phyloP scores from a whole-genome alignment of 352 stramenopile species.

The Pythium dissotocum region DNA sequence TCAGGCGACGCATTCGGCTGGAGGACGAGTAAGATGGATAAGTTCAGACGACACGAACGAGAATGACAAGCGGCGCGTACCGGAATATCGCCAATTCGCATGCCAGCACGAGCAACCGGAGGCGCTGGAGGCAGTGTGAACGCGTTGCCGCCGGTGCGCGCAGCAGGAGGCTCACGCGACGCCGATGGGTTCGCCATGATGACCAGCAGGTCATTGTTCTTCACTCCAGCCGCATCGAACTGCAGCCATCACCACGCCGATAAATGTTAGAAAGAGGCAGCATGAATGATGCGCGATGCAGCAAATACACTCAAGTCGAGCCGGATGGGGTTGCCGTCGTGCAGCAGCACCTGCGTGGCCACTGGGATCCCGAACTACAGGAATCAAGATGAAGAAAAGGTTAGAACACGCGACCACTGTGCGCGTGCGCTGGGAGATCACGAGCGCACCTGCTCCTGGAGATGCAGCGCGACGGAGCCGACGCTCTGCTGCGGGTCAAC shows the following conservation, averaged over 20 bases:
- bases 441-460: slow-evolving; percentile 55
- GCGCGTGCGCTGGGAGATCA: background rate
- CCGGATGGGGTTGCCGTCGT: slow-evolving; percentile 57
- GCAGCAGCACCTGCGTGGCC: slow-evolving; percentile 55
- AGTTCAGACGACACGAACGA: background rate
- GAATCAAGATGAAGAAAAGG: background rate
- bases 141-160: slow-evolving; percentile 16
- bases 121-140: slow-evolving; percentile 11
- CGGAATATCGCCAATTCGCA: slow-evolving; percentile 81
- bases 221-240: slow-evolving; percentile 73
- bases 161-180: slow-evolving; percentile 13
- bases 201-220: slow-evolving; percentile 72
- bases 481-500: slow-evolving; percentile 54
- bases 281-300: background rate
- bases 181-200: slow-evolving; percentile 43
- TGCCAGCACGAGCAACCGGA: slow-evolving; percentile 55
- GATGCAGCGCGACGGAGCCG: slow-evolving; percentile 36
- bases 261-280: background rate
- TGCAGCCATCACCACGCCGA: slow-evolving; percentile 21
- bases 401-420: background rate
- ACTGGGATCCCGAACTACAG: slow-evolving; percentile 66
- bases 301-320: slow-evolving; percentile 52
- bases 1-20: slow-evolving; percentile 68
- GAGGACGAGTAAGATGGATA: background rate
- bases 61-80: slow-evolving; percentile 29